Percentiles rank a stretch among this genome's conserved stretches.
phyloP scores from a whole-genome alignment of 2,329 filamentous ascomycete species.

The Fonsecaea erecta region DNA sequence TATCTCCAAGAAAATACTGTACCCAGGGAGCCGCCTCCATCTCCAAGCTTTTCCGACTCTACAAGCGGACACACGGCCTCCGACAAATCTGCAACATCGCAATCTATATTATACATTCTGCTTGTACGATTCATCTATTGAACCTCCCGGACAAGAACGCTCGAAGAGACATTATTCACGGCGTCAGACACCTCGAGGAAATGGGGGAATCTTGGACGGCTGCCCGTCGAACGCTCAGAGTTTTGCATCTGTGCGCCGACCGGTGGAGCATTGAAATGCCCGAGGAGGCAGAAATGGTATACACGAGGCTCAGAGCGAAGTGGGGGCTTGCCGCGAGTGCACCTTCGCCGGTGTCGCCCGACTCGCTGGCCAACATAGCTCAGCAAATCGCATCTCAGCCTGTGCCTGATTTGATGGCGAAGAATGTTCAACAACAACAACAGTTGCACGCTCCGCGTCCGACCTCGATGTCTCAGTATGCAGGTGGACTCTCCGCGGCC shows the following conservation, averaged over 20 bases:
- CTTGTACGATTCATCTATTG: slow-evolving; percentile 90
- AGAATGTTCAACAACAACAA: slow-evolving; percentile 39
- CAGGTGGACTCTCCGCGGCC: slow-evolving; percentile 20
- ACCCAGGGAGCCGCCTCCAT: slow-evolving; percentile 87
- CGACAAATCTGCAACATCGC: slow-evolving; percentile 95
- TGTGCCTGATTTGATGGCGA: slow-evolving; percentile 31
- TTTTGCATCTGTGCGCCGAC: slow-evolving; percentile 80
- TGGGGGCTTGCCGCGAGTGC: slow-evolving; percentile 68
- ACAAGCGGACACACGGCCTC: slow-evolving; percentile 88
- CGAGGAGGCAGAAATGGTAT: slow-evolving; percentile 75
- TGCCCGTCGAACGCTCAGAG: slow-evolving; percentile 80
- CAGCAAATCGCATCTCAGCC: slow-evolving; percentile 34
- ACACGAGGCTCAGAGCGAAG: slow-evolving; percentile 78
- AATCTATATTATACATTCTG: slow-evolving; percentile 92
- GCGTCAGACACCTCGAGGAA: slow-evolving; percentile 88
- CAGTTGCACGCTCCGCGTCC: slow-evolving; percentile 35
- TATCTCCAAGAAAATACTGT: slow-evolving; percentile 88
- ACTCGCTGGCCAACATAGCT: slow-evolving; percentile 39
- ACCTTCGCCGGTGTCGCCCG: slow-evolving; percentile 58
- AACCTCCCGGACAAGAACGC: slow-evolving; percentile 93
- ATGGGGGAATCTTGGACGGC: slow-evolving; percentile 95
- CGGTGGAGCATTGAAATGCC: slow-evolving; percentile 90
- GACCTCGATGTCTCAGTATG: slow-evolving; percentile 20
- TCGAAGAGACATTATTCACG: slow-evolving; percentile 84
- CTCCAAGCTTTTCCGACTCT: slow-evolving; percentile 90